Conservation (phyloP, 805 yeast genomes). For the Myxozyma mucilagina region DNA sequence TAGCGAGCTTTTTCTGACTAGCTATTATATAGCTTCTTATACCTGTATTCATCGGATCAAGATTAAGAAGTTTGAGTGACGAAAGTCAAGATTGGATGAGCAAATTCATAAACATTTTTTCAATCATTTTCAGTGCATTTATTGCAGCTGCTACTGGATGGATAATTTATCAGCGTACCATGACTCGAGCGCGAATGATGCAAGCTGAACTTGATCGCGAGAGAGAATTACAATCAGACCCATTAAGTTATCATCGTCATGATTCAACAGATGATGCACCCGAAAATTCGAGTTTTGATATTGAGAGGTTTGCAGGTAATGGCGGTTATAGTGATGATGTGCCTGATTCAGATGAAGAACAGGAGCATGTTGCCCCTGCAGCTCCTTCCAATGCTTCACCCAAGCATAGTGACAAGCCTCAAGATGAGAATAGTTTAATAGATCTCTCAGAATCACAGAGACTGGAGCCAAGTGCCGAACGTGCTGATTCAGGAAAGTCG, state of each 20-base stretch:
- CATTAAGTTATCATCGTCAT: constrained; percentile 6
- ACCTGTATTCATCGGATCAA: constrained; percentile 30
- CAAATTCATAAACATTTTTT: constrained; percentile 22
- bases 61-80: constrained; percentile 27
- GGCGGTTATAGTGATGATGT: not conserved
- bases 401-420: not conserved
- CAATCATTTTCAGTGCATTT: constrained; percentile 16
- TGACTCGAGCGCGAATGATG: constrained; percentile 19
- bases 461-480: too few relatives aligned
- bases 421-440: not conserved
- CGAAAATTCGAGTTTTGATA: not conserved
- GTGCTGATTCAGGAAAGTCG: too few relatives aligned
- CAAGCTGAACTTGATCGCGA: constrained; percentile 11
- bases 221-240: constrained; percentile 12
- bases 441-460: too few relatives aligned
- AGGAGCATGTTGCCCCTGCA: not conserved
- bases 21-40: constrained; percentile 15
- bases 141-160: constrained; percentile 28
- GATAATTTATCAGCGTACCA: constrained; percentile 26
- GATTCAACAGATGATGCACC: not conserved
- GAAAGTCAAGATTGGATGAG: constrained; percentile 14
- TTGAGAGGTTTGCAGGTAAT: constrained; percentile 1
- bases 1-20: too few relatives aligned
- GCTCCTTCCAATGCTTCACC: not conserved
- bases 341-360: not conserved